Percentiles rank a stretch among this genome's conserved stretches.
Conservation (phyloP, 805 yeast genomes). For the Isabelozyma pseudorhagii region DNA sequence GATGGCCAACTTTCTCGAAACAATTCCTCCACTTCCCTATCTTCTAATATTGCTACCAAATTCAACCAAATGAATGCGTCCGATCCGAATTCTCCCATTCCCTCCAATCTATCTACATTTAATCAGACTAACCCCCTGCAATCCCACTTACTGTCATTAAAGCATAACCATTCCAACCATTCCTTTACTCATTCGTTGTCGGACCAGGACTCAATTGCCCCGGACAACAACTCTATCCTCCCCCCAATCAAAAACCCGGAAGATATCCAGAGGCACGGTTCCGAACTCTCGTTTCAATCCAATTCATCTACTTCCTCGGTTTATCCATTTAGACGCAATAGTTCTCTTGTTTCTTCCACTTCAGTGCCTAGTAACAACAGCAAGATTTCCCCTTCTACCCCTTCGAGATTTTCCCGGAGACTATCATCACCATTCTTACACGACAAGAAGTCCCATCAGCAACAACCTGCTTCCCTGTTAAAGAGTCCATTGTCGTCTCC, state of each 20-base stretch:
- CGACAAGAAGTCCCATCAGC: neutral
- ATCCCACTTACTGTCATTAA: neutral
- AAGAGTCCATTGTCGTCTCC: neutral
- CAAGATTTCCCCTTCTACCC: neutral
- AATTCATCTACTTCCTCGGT: neutral
- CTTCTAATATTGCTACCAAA: slow-evolving; percentile 9
- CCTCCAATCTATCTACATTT: neutral
- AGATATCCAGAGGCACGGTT: neutral
- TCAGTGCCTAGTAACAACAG: slow-evolving; percentile 4
- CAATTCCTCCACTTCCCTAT: slow-evolving; percentile 7
- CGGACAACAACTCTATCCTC: neutral
- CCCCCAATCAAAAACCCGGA: neutral
- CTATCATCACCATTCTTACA: slow-evolving; percentile 4
- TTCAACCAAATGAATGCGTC: neutral
- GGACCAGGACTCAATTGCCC: neutral
- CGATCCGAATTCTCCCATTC: neutral
- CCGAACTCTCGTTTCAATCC: neutral
- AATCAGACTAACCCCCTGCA: neutral
- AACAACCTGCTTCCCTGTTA: neutral
- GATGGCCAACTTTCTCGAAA: neutral
- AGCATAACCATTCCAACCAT: neutral
- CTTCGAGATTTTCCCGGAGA: slow-evolving; percentile 10
- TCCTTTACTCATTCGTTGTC: neutral
- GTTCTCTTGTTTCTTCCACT: slow-evolving; percentile 15
- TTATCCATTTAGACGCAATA: slow-evolving; percentile 10